Evolutionary conservation across 2,329 filamentous ascomycete genomes (phyloP).

Genomic region (Fusarium torreyae): DNA sequence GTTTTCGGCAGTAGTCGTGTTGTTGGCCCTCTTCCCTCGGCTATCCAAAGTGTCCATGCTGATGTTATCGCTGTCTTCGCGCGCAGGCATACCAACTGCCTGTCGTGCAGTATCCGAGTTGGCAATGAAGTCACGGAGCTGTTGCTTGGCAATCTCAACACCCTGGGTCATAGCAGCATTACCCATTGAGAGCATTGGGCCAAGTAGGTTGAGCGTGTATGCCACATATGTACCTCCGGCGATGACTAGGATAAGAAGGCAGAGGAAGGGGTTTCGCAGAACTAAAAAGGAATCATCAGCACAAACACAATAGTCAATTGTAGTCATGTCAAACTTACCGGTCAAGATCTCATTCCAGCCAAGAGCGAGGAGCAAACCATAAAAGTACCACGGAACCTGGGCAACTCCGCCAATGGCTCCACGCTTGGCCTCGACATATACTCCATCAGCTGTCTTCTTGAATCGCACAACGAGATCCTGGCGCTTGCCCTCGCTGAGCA

Average conservation of each 20-base stretch:
- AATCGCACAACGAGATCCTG: slow-evolving; percentile 94
- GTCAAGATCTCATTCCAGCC: slow-evolving; percentile 99
- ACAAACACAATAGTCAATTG: not conserved
- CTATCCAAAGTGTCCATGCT: slow-evolving; percentile 74
- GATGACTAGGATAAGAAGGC: slow-evolving; percentile 86
- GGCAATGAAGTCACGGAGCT: slow-evolving; percentile 90
- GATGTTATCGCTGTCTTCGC: slow-evolving; percentile 64
- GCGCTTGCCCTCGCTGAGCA: slow-evolving; percentile 90
- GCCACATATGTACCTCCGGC: slow-evolving; percentile 87
- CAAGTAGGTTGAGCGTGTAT: slow-evolving; percentile 94
- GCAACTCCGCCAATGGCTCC: slow-evolving; percentile 96
- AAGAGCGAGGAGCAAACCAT: slow-evolving; percentile 86
- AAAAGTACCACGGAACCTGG: slow-evolving; percentile 95
- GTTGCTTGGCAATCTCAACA: slow-evolving; percentile 91
- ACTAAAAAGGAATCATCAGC: slow-evolving; percentile 67
- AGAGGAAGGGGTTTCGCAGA: slow-evolving; percentile 92
- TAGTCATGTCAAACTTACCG: slow-evolving; percentile 70
- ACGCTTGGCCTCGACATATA: slow-evolving; percentile 97
- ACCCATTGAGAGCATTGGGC: slow-evolving; percentile 94
- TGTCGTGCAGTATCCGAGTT: slow-evolving; percentile 87
- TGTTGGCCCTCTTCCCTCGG: slow-evolving; percentile 66
- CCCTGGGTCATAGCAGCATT: slow-evolving; percentile 91
- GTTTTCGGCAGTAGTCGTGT: slow-evolving; percentile 48
- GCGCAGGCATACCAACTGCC: slow-evolving; percentile 82
- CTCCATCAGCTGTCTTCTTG: slow-evolving; percentile 98